Base-by-base conservation (phyloP, 768 basidiomycete genomes). In the Baorangia bicolor region DNA sequence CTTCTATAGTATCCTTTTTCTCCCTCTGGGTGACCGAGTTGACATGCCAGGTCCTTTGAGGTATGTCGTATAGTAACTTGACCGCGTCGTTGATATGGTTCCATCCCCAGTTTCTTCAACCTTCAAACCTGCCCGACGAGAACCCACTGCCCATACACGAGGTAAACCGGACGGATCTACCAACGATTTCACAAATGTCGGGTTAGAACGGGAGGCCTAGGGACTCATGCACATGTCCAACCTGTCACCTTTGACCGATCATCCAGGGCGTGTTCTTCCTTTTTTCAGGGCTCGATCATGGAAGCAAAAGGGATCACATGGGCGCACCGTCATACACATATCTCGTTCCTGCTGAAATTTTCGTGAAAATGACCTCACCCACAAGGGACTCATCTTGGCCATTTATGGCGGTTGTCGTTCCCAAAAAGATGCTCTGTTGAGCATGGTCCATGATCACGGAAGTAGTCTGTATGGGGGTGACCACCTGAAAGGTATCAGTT, bases 141-240 rank as follows among this genome's bases (percentile, higher is more conserved):
- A 28, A 14, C 41, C 38, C 44, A 31, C 34, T 30, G 20, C 44
- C 23, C 35, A 46, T 16, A 44, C 58, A 58, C 44, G 60, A 53
- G 49, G 55, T 45, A 7, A 51, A 37, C 14, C 56, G 56, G 61
- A 55, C 56, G 64, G 64, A 67, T 56, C 61, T 52, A 40, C 16
- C 41, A 5, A 27, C 31, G n/a, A 25, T 35, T 35, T 41, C 52
- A 49, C 52, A 23, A 23, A 21, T 11, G 10, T 16, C 11, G 8
- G 41, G 20, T 39, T 14, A 7, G 30, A 39, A 49, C 20, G 8
- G 37, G 9, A 20, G 21, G 38, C 31, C 28, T 18, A 47, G 34
- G 23, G 44, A 46, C 33, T 46, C 13, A 5, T 40, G 25, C 33
- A 41, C 13, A 5, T 40, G 25, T 7, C 34, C 10, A n/a, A 18